Conservation (phyloP, 768 basidiomycete genomes). For the Trametes cubensis region DNA sequence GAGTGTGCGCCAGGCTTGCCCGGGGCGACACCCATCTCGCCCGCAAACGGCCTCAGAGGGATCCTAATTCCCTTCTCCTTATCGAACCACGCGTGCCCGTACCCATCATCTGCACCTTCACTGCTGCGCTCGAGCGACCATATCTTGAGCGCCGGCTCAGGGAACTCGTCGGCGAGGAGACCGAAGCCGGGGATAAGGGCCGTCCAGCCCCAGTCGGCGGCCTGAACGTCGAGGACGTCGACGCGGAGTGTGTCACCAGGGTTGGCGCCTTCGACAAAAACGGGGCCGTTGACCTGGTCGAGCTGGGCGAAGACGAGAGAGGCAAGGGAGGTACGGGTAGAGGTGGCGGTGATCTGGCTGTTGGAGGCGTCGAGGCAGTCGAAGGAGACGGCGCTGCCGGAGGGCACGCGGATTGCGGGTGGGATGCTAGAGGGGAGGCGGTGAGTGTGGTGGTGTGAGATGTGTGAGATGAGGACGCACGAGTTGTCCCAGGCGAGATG, state of each 20-base stretch:
- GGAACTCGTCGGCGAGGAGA: slow-evolving; percentile 57
- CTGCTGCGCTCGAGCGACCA: slow-evolving; percentile 46
- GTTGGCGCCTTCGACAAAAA: slow-evolving; percentile 52
- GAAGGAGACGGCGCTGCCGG: slow-evolving; percentile 57
- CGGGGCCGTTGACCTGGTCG: slow-evolving; percentile 63
- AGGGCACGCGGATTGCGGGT: slow-evolving; percentile 51
- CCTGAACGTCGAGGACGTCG: slow-evolving; percentile 52
- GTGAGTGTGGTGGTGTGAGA: not conserved
- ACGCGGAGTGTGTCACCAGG: slow-evolving; percentile 64
- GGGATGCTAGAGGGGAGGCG: slow-evolving; percentile 44
- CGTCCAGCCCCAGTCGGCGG: slow-evolving; percentile 67
- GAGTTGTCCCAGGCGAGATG: slow-evolving; percentile 67
- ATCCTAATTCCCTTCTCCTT: slow-evolving; percentile 50
- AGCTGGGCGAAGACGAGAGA: slow-evolving; percentile 50
- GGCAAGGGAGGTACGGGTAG: slow-evolving; percentile 40
- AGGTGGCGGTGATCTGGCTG: slow-evolving; percentile 53
- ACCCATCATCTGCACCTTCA: slow-evolving; percentile 13
- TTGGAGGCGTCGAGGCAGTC: slow-evolving; percentile 69
- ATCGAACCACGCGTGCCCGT: slow-evolving; percentile 54
- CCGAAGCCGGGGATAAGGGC: slow-evolving; percentile 62
- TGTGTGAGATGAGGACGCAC: slow-evolving; percentile 33
- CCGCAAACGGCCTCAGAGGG: slow-evolving; percentile 59
- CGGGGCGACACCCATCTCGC: slow-evolving; percentile 65
- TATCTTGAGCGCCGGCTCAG: slow-evolving; percentile 54
- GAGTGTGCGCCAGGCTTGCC: slow-evolving; percentile 54